Percentiles rank a stretch among this genome's conserved stretches.
These are phyloP conservation scores for Tulasnella sp. DNA, from an alignment of 768 basidiomycete species.

Conservation along the genomic window DNA sequence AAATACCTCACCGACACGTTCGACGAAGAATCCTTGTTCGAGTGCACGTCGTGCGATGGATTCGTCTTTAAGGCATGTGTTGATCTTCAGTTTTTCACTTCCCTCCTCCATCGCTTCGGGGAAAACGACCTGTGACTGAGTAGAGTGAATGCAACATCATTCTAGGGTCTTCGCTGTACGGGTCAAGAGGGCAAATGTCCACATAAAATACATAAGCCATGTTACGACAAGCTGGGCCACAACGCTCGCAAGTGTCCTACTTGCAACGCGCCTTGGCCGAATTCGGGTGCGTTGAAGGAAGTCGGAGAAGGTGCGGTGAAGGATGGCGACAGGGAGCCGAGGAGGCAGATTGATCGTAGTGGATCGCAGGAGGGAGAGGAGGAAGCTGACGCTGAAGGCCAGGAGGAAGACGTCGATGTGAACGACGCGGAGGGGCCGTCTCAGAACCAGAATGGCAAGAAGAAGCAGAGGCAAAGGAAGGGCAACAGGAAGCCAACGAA, in stretches of 20 bases:
- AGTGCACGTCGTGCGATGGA: slow-evolving; percentile 66
- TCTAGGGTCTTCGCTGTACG: neutral
- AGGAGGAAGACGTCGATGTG: neutral
- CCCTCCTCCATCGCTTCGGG: neutral
- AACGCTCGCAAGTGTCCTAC: slow-evolving; percentile 40
- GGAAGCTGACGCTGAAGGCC: slow-evolving; percentile 23
- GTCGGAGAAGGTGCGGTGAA: slow-evolving; percentile 61
- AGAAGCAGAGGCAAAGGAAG: neutral
- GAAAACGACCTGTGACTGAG: neutral
- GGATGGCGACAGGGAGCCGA: slow-evolving; percentile 33
- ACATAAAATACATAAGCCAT: slow-evolving; percentile 51
- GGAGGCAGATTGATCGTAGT: slow-evolving; percentile 23
- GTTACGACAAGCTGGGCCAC: slow-evolving; percentile 40
- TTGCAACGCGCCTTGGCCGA: slow-evolving; percentile 46
- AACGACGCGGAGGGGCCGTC: slow-evolving; percentile 19
- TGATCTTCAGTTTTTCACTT: neutral
- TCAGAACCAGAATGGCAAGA: neutral
- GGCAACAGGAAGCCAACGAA: neutral
- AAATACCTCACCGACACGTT: slow-evolving; percentile 66
- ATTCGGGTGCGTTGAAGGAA: slow-evolving; percentile 12
- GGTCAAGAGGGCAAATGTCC: slow-evolving; percentile 20
- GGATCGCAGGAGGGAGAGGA: slow-evolving; percentile 22
- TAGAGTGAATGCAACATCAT: neutral
- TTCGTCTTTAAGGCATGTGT: slow-evolving; percentile 30
- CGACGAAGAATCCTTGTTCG: slow-evolving; percentile 47